Base-by-base conservation (phyloP, 495 filamentous ascomycete genomes). In the Terfezia claveryi region DNA sequence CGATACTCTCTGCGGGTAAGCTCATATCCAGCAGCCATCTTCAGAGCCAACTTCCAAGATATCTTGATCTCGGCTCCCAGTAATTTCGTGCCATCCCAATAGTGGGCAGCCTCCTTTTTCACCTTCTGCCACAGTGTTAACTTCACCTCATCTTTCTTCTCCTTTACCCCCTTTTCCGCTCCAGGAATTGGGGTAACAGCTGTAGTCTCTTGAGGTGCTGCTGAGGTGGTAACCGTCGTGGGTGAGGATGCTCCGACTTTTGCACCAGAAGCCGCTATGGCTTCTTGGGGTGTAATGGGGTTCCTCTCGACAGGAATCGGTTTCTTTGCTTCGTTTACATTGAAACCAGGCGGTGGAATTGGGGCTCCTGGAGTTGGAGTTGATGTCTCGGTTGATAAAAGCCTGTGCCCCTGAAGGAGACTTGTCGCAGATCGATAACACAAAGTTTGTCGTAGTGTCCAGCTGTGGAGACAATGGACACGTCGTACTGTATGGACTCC, bases 81-180 rank as follows among this genome's bases (percentile, higher is more conserved):
- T 58, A 99, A 72, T 69, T 99, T 99, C n/a, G 88, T 99, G 38
- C 91, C 91, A 74, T 99, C 91, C 91, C 91, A 96, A 71, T 96
- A 99, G 67, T 99, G 91, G 57, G 80, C 76, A 14, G 73, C 72
- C 66, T 96, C 91, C 64, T 85, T 84, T 74, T 93, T 96, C 61
- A 96, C 76, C 72, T 87, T 93, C 65, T 95, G 86, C 67, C 76
- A 79, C 4, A 96, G 41, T 0, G 92, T 93, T 70, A 93, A 71
- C 61, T 91, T 92, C 70, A 82, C 83, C 66, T 81, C 73, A 56
- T 83, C 83, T 66, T 87, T 82, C 67, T 89, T 85, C 68, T 80
- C 78, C 55, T 77, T 77, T 17, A 67, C 68, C 10, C 68, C 63
- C 61, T 76, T 77, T 58, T 73, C 76, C 36, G 58, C 66, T 9